Evolutionary conservation across 2,329 filamentous ascomycete species (phyloP).

Genomic region (Sarocladium oryzae): DNA sequence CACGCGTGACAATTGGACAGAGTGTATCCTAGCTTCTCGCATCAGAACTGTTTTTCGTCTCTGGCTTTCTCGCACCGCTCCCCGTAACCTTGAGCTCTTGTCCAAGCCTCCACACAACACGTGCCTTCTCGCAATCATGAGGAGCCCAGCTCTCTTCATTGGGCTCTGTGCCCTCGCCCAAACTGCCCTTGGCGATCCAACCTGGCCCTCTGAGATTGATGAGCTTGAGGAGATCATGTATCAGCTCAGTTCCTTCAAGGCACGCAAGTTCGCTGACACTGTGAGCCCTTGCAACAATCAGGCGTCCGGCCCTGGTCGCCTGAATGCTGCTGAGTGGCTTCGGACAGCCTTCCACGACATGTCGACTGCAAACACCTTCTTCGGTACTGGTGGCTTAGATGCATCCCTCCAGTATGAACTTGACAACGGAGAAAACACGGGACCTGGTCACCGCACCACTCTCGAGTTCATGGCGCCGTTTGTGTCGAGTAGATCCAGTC

Average conservation of each 20-base stretch:
- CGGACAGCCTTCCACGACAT: conserved; percentile 57
- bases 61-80: not conserved
- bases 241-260: conserved; percentile 47
- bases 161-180: conserved; percentile 30
- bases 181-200: conserved; percentile 39
- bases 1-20: too few species aligned
- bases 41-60: too few species aligned
- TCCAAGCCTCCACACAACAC: not conserved
- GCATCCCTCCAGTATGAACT: conserved; percentile 55
- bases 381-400: conserved; percentile 48
- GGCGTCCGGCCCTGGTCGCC: conserved; percentile 45
- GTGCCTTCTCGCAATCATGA: conserved; percentile 14
- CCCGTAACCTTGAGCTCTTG: not conserved
- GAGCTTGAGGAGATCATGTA: conserved; percentile 54
- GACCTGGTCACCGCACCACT: conserved; percentile 47
- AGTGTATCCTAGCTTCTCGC: too few species aligned
- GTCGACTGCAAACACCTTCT: conserved; percentile 44
- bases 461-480: conserved; percentile 48
- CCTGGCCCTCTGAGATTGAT: conserved; percentile 54
- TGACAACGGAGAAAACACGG: conserved; percentile 47
- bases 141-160: conserved; percentile 20
- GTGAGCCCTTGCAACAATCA: conserved; percentile 52
- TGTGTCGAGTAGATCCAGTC: conserved; percentile 41
- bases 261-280: conserved; percentile 48
- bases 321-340: conserved; percentile 56